Percentiles rank a stretch among this genome's conserved stretches.
Evolutionary conservation across 1,139 yeast genomes (phyloP).

Genomic region (Nakaseomyces delphensis): DNA sequence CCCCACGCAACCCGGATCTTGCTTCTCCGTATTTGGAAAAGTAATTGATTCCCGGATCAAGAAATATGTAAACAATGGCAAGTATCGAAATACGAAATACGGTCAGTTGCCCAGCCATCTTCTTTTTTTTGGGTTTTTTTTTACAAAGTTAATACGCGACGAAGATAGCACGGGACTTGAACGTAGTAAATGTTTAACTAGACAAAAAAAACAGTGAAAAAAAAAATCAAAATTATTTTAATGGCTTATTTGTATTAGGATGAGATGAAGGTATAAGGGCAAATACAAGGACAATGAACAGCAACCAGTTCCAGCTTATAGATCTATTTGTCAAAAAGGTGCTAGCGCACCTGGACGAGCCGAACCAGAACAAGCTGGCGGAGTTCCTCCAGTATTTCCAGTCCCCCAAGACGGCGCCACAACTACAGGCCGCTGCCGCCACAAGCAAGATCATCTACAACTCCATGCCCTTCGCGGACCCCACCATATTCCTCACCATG

Average conservation of each 20-base stretch:
- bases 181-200: not conserved
- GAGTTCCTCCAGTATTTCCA: conserved; percentile 41
- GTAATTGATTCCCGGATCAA: not conserved
- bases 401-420: conserved; percentile 25
- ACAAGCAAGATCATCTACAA: conserved; percentile 43
- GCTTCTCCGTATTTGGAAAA: too few species aligned
- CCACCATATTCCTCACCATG: conserved; percentile 50
- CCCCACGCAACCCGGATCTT: too few species aligned
- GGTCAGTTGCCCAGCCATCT: too few species aligned
- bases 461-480: conserved; percentile 57
- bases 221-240: too few species aligned
- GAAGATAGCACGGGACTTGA: not conserved
- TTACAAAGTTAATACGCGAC: too few species aligned
- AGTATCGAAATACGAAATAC: too few species aligned
- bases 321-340: conserved; percentile 33
- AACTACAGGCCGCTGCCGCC: conserved; percentile 28
- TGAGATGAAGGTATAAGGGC: not conserved
- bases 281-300: conserved; percentile 4
- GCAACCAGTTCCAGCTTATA: conserved; percentile 26
- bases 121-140: too few species aligned
- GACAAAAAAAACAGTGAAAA: not conserved
- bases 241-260: too few species aligned
- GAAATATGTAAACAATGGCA: conserved; percentile 3
- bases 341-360: conserved; percentile 37
- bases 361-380: conserved; percentile 38